Base-by-base conservation (phyloP, 495 filamentous ascomycete species). In the Physcia stellaris region DNA sequence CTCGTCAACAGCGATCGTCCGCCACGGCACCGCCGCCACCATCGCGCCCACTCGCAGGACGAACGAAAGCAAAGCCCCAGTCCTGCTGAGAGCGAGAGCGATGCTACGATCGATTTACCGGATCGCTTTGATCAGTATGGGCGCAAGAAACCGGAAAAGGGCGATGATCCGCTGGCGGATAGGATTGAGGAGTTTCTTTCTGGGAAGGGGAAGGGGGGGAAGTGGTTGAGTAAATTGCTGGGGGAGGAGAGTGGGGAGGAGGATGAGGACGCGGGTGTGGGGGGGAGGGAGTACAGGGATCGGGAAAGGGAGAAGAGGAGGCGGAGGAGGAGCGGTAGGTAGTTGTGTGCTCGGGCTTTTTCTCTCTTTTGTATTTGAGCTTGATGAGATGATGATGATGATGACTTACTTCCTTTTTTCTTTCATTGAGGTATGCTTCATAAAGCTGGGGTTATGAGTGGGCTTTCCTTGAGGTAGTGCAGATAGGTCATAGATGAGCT, bases 121-220 rank as follows among this genome's bases (percentile, higher is more conserved):
- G 67, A 74, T 30, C 66, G 80, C 0, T 84, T 86, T 43, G 78
- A 84, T 43, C 46, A 57, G 5, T 57, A 77, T 3, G 79, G 80
- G 1, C 59, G 62, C 16, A 71, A 66, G 1, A 52, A 69, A 9
- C 51, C 57, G 2, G 46, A 61, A 32, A 45, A 41, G 1, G 53
- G 43, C 4, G 55, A 60, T 7, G 57, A 63, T 42, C 52, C 62
- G 12, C 42, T 61, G 4, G 52, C 51, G 2, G 58, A 57, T 30
- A 51, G 41, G 20, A 32, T 70, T 3, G 58, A 66, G 32, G 49
- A 58, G 16, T 41, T 69, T 4, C 37, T 71, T 3, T 55, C 47
- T 18, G 54, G 54, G 12, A 43, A 37, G 15, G 50, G 50, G 2
- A 27, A 19, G 7, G 22, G 44, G 15, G 43, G 47, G 3, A 47